These are phyloP conservation scores for Hippophae rhamnoides DNA, from an alignment of 306 rosid genomes.

Conservation along the genomic window DNA sequence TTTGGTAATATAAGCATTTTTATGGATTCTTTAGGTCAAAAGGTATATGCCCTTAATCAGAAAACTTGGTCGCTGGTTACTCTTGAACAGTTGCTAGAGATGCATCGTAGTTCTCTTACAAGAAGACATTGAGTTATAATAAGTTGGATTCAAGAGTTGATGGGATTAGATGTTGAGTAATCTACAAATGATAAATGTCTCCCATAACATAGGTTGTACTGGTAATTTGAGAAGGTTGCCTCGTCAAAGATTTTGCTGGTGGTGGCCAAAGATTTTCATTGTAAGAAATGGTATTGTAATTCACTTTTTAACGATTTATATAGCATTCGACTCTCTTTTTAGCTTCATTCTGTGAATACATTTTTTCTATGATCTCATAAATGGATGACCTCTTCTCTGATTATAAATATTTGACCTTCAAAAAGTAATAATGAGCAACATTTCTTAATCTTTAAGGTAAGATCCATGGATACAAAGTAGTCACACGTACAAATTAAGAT, in stretches of 20 bases:
- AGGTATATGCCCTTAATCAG: conserved; percentile 64
- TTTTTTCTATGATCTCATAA: no score
- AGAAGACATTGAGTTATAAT: conserved; percentile 15
- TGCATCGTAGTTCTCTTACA: conserved; percentile 43
- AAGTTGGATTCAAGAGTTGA: neutral
- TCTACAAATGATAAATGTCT: neutral
- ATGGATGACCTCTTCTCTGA: no score
- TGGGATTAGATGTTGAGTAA: neutral
- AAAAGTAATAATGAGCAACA: no score
- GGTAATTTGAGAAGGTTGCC: no score
- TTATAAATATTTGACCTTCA: no score
- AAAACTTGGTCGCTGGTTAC: conserved; percentile 63
- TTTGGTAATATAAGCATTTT: conserved; percentile 70
- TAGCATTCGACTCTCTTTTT: no score
- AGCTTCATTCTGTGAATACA: no score
- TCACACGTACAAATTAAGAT: no score
- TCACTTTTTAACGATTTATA: neutral
- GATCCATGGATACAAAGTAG: no score
- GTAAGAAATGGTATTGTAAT: neutral
- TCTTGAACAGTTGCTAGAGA: conserved; percentile 58
- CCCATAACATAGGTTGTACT: neutral
- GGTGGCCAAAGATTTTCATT: neutral
- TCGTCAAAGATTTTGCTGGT: neutral
- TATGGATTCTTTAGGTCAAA: conserved; percentile 54
- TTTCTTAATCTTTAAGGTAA: no score